Percentiles rank a stretch among this genome's conserved stretches.
Evolutionary conservation across 768 basidiomycete genomes (phyloP).

Genomic region (Pleurotus eryngii): DNA sequence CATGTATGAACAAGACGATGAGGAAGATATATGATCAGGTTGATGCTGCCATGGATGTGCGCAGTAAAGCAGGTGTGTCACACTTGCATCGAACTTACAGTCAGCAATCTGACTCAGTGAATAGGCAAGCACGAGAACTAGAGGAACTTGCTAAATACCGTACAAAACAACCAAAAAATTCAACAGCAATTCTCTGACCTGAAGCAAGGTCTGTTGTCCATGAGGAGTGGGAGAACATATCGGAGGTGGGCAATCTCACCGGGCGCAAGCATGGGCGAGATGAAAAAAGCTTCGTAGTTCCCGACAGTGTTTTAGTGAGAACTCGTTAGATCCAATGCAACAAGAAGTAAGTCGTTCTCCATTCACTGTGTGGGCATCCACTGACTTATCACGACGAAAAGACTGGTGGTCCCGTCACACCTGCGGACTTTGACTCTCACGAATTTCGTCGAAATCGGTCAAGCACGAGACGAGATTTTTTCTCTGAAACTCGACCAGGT

Average conservation of each 20-base stretch:
- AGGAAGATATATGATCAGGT: constrained; percentile 97
- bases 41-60: constrained; percentile 84
- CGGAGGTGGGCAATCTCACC: constrained; percentile 95
- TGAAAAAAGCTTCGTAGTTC: constrained; percentile 84
- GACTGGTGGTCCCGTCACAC: constrained; percentile 76
- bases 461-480: constrained; percentile 92
- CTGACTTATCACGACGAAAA: constrained; percentile 18
- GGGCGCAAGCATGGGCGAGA: constrained; percentile 86
- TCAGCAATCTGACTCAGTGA: too few relatives aligned
- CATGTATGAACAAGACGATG: constrained; percentile 95
- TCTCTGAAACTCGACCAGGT: constrained; percentile 92
- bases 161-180: constrained; percentile 89
- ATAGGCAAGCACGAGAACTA: constrained; percentile 74
- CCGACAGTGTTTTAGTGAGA: constrained; percentile 90
- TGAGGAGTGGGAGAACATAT: constrained; percentile 94
- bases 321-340: constrained; percentile 67
- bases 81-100: constrained; percentile 13
- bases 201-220: constrained; percentile 81
- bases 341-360: constrained; percentile 55
- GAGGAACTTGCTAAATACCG: constrained; percentile 73
- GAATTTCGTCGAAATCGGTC: constrained; percentile 95
- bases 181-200: constrained; percentile 95
- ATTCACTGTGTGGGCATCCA: not conserved
- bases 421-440: constrained; percentile 78
- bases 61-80: constrained; percentile 69